A percentile compares a stretch with the other conserved stretches of the same genome.
phyloP scores from a whole-genome alignment of 257 asterid genomes.

The Plantago elongata region DNA sequence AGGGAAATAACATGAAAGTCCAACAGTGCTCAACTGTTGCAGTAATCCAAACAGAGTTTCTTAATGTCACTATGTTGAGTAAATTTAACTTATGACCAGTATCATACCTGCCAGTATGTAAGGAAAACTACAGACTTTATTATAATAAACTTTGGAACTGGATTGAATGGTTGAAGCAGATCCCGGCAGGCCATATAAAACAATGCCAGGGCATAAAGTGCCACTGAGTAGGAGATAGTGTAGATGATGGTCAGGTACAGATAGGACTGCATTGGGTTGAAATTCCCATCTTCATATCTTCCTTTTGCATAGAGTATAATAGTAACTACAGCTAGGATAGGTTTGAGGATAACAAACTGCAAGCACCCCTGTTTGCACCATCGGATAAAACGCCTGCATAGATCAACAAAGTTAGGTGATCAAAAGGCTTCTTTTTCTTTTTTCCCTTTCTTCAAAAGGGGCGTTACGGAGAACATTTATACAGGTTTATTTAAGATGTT shows the following conservation, averaged over 20 bases:
- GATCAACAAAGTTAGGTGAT: constrained; percentile 18
- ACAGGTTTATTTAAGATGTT: neutral
- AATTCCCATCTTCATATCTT: constrained; percentile 87
- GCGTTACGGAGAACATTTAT: neutral
- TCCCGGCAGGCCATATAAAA: constrained; percentile 93
- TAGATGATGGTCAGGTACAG: constrained; percentile 94
- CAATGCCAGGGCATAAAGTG: constrained; percentile 88
- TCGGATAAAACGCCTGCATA: constrained; percentile 91
- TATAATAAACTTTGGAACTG: constrained; percentile 92
- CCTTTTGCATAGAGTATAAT: constrained; percentile 84
- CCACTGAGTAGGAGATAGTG: constrained; percentile 86
- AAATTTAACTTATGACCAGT: constrained; percentile 3
- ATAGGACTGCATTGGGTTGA: constrained; percentile 78
- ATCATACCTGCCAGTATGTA: constrained; percentile 90
- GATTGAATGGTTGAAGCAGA: constrained; percentile 94
- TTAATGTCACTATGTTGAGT: neutral
- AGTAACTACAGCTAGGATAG: constrained; percentile 70
- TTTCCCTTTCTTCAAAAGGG: too few relatives aligned
- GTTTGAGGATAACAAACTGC: constrained; percentile 98
- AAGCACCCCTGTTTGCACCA: constrained; percentile 96
- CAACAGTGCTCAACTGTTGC: neutral
- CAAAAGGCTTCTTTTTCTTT: neutral
- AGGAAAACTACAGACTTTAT: constrained; percentile 96
- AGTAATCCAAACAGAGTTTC: constrained; percentile 4
- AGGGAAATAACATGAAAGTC: constrained; percentile 10